phyloP scores from a whole-genome alignment of 805 yeast genomes.

The Ogataea sp. region DNA sequence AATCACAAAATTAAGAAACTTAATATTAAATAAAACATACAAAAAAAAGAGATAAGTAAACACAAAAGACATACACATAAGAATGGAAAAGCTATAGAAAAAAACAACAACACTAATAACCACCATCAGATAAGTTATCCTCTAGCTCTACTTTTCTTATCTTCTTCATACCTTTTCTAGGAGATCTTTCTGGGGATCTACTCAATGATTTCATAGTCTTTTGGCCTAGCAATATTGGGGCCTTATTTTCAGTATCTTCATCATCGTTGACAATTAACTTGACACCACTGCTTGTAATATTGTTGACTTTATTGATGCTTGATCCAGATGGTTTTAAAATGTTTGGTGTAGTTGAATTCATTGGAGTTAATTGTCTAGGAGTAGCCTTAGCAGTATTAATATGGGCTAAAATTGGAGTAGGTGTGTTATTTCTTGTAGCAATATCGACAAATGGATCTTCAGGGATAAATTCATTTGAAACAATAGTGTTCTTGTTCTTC shows the following conservation, averaged over 20 bases:
- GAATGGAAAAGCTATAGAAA: too few species aligned
- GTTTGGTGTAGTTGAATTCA: too few species aligned
- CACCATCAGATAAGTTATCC: neutral
- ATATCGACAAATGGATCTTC: slow-evolving; percentile 3
- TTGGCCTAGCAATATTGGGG: neutral
- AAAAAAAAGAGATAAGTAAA: neutral
- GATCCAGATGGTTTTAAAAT: too few species aligned
- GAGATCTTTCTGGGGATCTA: neutral
- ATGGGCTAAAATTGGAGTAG: neutral
- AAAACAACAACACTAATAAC: neutral
- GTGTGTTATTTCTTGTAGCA: neutral
- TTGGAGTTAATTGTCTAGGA: too few species aligned
- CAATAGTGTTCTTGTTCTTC: neutral
- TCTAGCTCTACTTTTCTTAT: neutral
- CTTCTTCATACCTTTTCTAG: neutral
- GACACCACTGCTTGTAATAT: too few species aligned
- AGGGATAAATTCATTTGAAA: neutral
- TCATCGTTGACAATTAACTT: too few species aligned
- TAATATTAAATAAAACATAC: too few species aligned
- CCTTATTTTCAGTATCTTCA: too few species aligned
- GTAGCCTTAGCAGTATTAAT: too few species aligned
- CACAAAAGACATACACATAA: neutral
- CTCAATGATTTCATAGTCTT: neutral
- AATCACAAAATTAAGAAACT: too few species aligned
- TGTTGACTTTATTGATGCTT: too few species aligned